Evolutionary conservation across 2,329 filamentous ascomycete genomes (phyloP).

Genomic region (Xylaria sp.): DNA sequence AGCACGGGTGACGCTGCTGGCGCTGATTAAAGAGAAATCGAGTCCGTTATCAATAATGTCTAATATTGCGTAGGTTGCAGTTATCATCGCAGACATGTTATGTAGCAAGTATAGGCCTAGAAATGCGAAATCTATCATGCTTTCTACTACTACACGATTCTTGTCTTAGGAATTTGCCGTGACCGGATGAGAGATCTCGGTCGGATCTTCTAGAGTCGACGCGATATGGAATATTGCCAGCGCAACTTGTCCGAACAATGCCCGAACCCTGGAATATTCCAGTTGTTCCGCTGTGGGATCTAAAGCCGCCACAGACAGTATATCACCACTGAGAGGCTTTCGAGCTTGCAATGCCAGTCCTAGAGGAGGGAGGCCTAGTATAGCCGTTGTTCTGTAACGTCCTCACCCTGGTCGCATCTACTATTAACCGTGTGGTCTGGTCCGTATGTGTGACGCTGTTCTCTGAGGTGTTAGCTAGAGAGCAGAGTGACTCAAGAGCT

Average conservation of each 20-base stretch:
- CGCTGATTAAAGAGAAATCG: conserved; percentile 20
- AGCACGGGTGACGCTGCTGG: conserved; percentile 8
- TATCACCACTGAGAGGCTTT: background rate
- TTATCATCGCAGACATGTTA: background rate
- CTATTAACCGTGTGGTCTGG: too few species aligned
- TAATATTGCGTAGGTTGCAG: background rate
- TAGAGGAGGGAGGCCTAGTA: background rate
- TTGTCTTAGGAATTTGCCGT: too few species aligned
- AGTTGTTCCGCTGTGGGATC: too few species aligned
- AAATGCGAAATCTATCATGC: background rate
- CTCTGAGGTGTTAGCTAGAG: too few species aligned
- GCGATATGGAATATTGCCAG: background rate
- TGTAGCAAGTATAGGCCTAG: background rate
- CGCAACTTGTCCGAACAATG: background rate
- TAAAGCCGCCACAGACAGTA: background rate
- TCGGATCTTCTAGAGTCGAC: too few species aligned
- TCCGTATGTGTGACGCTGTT: too few species aligned
- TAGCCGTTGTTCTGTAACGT: background rate
- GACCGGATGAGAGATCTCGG: too few species aligned
- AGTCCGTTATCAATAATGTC: background rate
- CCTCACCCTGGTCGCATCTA: background rate
- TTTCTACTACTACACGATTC: too few species aligned
- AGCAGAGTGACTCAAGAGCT: too few species aligned
- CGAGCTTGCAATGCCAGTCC: background rate
- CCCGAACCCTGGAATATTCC: background rate